phyloP scores from a whole-genome alignment of 1,139 yeast species.

The Insectozyma bohioensis region DNA sequence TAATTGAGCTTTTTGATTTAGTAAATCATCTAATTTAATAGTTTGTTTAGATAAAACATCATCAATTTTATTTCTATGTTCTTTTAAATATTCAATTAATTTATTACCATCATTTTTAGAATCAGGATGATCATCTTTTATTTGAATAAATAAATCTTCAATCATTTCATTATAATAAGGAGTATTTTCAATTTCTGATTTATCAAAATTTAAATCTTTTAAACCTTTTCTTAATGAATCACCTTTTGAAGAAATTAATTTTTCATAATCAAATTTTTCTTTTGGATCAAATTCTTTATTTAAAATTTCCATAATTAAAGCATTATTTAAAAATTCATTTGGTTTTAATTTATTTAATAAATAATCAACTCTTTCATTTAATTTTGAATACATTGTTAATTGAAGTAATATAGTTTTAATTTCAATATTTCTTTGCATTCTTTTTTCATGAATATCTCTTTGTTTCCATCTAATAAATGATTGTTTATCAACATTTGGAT shows the following conservation, averaged over 20 bases:
- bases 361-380: conserved; percentile 71
- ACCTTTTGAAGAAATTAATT: conserved; percentile 36
- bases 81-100: conserved; percentile 45
- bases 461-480: conserved; percentile 97
- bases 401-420: conserved; percentile 75
- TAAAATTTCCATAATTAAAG: conserved; percentile 42
- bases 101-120: conserved; percentile 42
- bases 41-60: conserved; percentile 59
- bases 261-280: conserved; percentile 52
- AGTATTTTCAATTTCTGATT: conserved; percentile 60
- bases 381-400: conserved; percentile 68
- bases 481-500: conserved; percentile 93
- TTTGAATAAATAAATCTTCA: conserved; percentile 78
- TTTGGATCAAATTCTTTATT: conserved; percentile 51
- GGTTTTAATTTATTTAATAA: conserved; percentile 45
- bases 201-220: conserved; percentile 38
- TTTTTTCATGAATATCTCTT: conserved; percentile 92
- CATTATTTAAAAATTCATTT: conserved; percentile 33
- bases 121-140: conserved; percentile 56
- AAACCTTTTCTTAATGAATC: conserved; percentile 43
- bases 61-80: conserved; percentile 70
- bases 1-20: conserved; percentile 68
- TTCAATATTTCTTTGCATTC: conserved; percentile 75
- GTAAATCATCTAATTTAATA: conserved; percentile 61
- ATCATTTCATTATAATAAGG: conserved; percentile 93